Evolutionary conservation across 139 green algal species (phyloP).

Genomic region (Auxenochlorella protothecoides): DNA sequence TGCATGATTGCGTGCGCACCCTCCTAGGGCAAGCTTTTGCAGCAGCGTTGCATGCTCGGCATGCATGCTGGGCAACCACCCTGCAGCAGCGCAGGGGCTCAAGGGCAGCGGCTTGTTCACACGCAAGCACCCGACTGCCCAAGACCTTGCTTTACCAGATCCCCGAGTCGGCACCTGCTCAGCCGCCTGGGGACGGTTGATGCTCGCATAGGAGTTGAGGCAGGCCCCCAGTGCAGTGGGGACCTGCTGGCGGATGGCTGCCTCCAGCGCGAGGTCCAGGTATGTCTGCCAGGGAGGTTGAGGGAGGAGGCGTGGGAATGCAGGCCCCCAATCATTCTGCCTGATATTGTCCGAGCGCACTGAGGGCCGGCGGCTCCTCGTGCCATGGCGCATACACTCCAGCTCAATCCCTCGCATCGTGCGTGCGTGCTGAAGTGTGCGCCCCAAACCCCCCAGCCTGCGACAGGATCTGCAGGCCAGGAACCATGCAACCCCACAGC

Average conservation of each 20-base stretch:
- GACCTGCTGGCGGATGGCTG: slow-evolving; percentile 34
- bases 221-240: slow-evolving; percentile 42
- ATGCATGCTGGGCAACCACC: neutral
- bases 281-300: slow-evolving; percentile 3
- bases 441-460: neutral
- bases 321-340: too few species aligned
- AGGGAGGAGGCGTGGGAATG: too few species aligned
- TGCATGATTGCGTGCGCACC: too few species aligned
- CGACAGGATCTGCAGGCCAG: neutral
- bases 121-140: neutral
- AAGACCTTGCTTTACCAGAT: neutral
- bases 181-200: slow-evolving; percentile 30
- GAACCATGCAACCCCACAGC: neutral
- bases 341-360: too few species aligned
- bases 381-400: too few species aligned
- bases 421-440: too few species aligned
- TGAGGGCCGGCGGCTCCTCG: too few species aligned
- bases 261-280: slow-evolving; percentile 36
- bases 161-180: neutral
- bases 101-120: neutral
- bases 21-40: neutral
- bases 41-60: neutral
- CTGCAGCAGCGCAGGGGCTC: neutral
- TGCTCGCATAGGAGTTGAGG: slow-evolving; percentile 67
- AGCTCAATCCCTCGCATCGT: too few species aligned